These are phyloP conservation scores for Penicillium thymicola DNA, from an alignment of 2,329 filamentous ascomycete species.

Conservation along the genomic window DNA sequence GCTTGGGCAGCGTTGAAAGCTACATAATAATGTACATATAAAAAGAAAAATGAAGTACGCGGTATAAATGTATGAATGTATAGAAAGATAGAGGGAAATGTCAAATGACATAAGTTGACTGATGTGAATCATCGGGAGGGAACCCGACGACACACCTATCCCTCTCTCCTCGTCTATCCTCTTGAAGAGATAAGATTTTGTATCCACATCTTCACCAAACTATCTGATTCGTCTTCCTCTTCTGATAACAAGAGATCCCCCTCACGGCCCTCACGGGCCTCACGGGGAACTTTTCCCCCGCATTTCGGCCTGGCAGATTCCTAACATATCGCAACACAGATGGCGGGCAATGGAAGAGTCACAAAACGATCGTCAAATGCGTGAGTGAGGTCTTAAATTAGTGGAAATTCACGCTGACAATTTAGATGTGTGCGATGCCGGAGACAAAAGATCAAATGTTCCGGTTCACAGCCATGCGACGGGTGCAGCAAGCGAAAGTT, in stretches of 20 bases:
- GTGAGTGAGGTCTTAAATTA: conserved; percentile 20
- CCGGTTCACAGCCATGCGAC: conserved; percentile 43
- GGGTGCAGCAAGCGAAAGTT: conserved; percentile 46
- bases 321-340: conserved; percentile 5
- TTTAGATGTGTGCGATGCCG: conserved; percentile 47
- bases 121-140: background rate
- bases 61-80: background rate
- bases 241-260: background rate
- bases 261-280: background rate
- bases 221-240: background rate
- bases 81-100: background rate
- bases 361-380: conserved; percentile 36
- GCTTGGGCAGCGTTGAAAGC: conserved; percentile 61
- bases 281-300: background rate
- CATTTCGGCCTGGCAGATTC: background rate
- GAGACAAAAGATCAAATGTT: conserved; percentile 48
- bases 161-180: background rate
- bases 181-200: background rate
- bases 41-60: background rate
- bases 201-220: background rate
- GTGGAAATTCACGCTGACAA: background rate
- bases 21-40: background rate
- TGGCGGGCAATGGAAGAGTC: conserved; percentile 23
- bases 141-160: background rate
- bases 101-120: background rate